Conservation (phyloP, 371 early-diverging fungal species). For the Capniomyces stellatus region DNA sequence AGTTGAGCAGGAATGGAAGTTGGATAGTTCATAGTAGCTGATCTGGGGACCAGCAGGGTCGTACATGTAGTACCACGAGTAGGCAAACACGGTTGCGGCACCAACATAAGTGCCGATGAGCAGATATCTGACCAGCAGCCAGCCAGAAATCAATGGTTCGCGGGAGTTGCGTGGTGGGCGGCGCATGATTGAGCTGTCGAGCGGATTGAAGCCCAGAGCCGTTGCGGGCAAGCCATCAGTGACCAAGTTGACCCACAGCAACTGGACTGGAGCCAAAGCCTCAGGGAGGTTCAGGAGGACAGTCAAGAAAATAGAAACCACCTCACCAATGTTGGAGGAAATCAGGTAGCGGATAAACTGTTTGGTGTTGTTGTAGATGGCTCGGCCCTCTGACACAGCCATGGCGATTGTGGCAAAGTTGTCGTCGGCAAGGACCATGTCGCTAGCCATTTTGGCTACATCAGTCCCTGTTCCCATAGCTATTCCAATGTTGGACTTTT, state of each 20-base stretch:
- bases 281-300: slow-evolving; percentile 87
- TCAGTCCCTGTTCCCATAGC: slow-evolving; percentile 98
- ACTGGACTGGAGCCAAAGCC: slow-evolving; percentile 90
- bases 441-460: slow-evolving; percentile 91
- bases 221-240: slow-evolving; percentile 96
- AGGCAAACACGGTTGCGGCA: slow-evolving; percentile 82
- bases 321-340: slow-evolving; percentile 77
- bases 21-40: slow-evolving; percentile 64
- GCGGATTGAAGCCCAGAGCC: slow-evolving; percentile 93
- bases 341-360: slow-evolving; percentile 89
- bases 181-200: slow-evolving; percentile 86
- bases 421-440: slow-evolving; percentile 94
- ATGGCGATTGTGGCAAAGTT: slow-evolving; percentile 93
- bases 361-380: slow-evolving; percentile 93
- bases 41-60: slow-evolving; percentile 71
- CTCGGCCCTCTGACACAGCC: slow-evolving; percentile 93
- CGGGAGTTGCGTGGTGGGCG: slow-evolving; percentile 66
- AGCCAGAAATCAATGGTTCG: slow-evolving; percentile 78
- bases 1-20: slow-evolving; percentile 85
- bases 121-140: slow-evolving; percentile 89
- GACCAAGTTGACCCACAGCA: slow-evolving; percentile 95
- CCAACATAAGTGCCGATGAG: slow-evolving; percentile 87
- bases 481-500: slow-evolving; percentile 94
- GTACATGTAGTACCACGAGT: slow-evolving; percentile 96
- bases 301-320: slow-evolving; percentile 76